Percentiles rank a stretch among this genome's conserved stretches.
Conservation (phyloP, 768 basidiomycete species). For the Boletus rex-veris region DNA sequence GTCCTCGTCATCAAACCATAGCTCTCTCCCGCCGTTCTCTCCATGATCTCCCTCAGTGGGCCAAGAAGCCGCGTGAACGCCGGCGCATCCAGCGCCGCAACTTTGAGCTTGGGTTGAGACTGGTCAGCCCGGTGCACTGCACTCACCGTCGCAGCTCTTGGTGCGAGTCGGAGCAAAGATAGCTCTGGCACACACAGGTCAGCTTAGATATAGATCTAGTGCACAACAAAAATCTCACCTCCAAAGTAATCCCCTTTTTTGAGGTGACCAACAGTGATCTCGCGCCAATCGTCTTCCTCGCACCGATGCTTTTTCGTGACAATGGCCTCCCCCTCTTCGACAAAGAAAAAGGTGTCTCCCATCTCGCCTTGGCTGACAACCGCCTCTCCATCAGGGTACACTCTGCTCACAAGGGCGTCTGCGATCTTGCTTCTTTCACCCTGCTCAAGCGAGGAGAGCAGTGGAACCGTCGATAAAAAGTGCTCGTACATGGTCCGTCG, state of each 20-base stretch:
- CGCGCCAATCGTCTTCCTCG: conserved; percentile 55
- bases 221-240: conserved; percentile 48
- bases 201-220: background rate
- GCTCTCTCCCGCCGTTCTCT: conserved; percentile 77
- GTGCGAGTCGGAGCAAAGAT: conserved; percentile 81
- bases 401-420: conserved; percentile 84
- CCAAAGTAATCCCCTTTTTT: conserved; percentile 98
- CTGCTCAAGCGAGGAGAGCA: conserved; percentile 81
- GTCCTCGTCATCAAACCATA: conserved; percentile 44
- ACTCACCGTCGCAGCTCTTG: conserved; percentile 95
- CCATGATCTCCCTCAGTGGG: conserved; percentile 90
- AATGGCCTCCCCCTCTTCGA: conserved; percentile 89
- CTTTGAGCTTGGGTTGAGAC: conserved; percentile 69
- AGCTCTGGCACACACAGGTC: conserved; percentile 56
- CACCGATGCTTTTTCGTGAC: conserved; percentile 72
- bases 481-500: conserved; percentile 95
- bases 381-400: conserved; percentile 78
- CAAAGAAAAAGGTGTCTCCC: conserved; percentile 96
- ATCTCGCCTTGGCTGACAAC: conserved; percentile 93
- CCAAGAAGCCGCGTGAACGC: conserved; percentile 94
- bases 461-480: conserved; percentile 87
- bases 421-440: conserved; percentile 96
- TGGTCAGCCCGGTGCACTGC: conserved; percentile 51
- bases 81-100: conserved; percentile 88
- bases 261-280: conserved; percentile 71